phyloP scores from a whole-genome alignment of 495 filamentous ascomycete species.

The Neurospora sp. region DNA sequence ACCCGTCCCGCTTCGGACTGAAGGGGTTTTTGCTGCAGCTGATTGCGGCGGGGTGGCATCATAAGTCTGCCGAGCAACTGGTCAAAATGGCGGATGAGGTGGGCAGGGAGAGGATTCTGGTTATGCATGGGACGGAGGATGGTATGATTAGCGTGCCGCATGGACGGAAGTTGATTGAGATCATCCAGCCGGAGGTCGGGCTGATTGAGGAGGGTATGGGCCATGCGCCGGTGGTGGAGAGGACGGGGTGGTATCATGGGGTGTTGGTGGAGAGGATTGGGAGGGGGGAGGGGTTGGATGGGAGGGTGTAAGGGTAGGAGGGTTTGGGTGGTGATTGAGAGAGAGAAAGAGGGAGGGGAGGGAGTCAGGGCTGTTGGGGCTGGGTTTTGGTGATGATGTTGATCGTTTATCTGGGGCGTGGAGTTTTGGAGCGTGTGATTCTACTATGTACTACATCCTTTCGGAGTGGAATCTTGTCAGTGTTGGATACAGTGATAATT shows the following conservation, averaged over 20 bases:
- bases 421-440: too few relatives aligned
- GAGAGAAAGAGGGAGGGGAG: too few relatives aligned
- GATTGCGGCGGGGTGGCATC: slow-evolving; percentile 71
- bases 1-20: slow-evolving; percentile 44
- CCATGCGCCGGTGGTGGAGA: slow-evolving; percentile 59
- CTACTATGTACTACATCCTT: too few relatives aligned
- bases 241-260: slow-evolving; percentile 47
- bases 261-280: slow-evolving; percentile 43
- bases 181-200: slow-evolving; percentile 37
- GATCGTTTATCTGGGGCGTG: too few relatives aligned
- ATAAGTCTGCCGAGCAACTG: slow-evolving; percentile 56
- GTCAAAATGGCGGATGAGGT: slow-evolving; percentile 51
- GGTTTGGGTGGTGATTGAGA: too few relatives aligned
- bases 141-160: slow-evolving; percentile 64
- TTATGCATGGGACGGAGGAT: slow-evolving; percentile 65
- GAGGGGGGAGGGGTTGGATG: slow-evolving; percentile 27
- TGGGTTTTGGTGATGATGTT: too few relatives aligned
- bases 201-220: slow-evolving; percentile 54
- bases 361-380: too few relatives aligned
- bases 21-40: slow-evolving; percentile 67
- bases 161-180: slow-evolving; percentile 46
- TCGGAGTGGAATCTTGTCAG: too few relatives aligned
- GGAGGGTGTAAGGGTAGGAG: slow-evolving; percentile 1
- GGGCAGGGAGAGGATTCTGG: slow-evolving; percentile 59
- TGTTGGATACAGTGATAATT: too few relatives aligned